These are phyloP conservation scores for Pseudoscleropodium purum DNA, from an alignment of 225 moss, liverwort and hornwort species.

Conservation along the genomic window DNA sequence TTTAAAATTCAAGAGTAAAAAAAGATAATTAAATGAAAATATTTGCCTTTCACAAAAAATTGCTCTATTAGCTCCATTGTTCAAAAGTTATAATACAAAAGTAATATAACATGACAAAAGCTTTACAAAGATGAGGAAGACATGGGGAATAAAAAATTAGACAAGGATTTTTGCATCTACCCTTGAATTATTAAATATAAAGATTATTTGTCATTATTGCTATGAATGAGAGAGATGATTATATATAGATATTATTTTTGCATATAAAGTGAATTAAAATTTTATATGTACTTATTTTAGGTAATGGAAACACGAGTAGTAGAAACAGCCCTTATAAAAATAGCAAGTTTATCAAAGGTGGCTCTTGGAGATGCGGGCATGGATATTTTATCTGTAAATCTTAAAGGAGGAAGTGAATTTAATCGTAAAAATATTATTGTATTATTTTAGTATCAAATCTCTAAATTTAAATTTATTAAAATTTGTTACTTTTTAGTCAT, in stretches of 20 bases:
- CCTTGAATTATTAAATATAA: neutral
- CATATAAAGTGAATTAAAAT: neutral
- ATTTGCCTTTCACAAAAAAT: neutral
- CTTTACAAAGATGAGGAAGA: neutral
- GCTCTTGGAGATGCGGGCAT: slow-evolving; percentile 96
- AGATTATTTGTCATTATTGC: neutral
- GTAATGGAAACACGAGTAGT: slow-evolving; percentile 92
- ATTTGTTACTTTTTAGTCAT: neutral
- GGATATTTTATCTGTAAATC: slow-evolving; percentile 93
- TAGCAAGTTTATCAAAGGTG: slow-evolving; percentile 94
- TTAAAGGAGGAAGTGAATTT: slow-evolving; percentile 83
- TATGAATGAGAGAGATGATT: neutral
- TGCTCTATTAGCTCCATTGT: neutral
- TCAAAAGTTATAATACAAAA: neutral
- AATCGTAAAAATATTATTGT: slow-evolving; percentile 53
- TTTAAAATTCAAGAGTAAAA: neutral
- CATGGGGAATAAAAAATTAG: neutral
- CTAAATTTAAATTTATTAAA: neutral
- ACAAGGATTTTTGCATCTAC: neutral
- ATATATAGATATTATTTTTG: neutral
- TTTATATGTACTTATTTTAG: neutral
- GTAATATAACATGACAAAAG: no score
- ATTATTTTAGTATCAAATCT: neutral
- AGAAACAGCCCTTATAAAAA: slow-evolving; percentile 81
- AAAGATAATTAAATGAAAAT: neutral